These are phyloP conservation scores for Sugiyamaella castrensis DNA, from an alignment of 1,139 yeast species.

Conservation along the genomic window DNA sequence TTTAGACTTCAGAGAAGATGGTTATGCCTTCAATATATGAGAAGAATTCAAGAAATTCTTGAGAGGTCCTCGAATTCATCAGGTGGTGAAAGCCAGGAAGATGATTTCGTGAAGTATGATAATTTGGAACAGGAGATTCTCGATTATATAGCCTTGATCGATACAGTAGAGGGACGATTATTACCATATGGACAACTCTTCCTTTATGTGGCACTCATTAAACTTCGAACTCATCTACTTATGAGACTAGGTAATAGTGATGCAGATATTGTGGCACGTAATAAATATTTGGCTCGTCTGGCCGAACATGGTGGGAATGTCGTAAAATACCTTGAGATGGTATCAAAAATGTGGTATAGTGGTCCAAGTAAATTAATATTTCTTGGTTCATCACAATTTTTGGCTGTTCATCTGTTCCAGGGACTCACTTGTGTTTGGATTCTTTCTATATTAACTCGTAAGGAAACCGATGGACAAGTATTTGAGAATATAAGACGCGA, in stretches of 20 bases:
- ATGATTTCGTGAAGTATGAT: constrained; percentile 2
- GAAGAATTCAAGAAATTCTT: constrained; percentile 8
- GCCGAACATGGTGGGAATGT: constrained; percentile 6
- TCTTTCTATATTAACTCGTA: constrained; percentile 6
- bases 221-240: constrained; percentile 13
- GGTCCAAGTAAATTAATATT: constrained; percentile 2
- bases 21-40: constrained; percentile 2
- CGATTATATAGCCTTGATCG: constrained; percentile 4
- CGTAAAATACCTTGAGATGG: constrained; percentile 5
- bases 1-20: constrained; percentile 10
- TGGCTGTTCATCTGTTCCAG: constrained; percentile 15
- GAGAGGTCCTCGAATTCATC: background rate
- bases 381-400: constrained; percentile 15
- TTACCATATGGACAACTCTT: constrained; percentile 16
- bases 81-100: background rate
- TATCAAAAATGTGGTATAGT: constrained; percentile 9
- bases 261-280: constrained; percentile 6
- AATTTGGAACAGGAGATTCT: constrained; percentile 11
- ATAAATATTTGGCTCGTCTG: constrained; percentile 3
- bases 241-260: constrained; percentile 4
- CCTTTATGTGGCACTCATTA: constrained; percentile 6
- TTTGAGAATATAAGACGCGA: constrained; percentile 8
- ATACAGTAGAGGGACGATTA: constrained; percentile 11
- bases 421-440: constrained; percentile 18
- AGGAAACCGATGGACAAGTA: constrained; percentile 2